A percentile compares a stretch with the other conserved stretches of the same genome.
phyloP scores from a whole-genome alignment of 2,329 filamentous ascomycete species.

The Peltaster fructicola region DNA sequence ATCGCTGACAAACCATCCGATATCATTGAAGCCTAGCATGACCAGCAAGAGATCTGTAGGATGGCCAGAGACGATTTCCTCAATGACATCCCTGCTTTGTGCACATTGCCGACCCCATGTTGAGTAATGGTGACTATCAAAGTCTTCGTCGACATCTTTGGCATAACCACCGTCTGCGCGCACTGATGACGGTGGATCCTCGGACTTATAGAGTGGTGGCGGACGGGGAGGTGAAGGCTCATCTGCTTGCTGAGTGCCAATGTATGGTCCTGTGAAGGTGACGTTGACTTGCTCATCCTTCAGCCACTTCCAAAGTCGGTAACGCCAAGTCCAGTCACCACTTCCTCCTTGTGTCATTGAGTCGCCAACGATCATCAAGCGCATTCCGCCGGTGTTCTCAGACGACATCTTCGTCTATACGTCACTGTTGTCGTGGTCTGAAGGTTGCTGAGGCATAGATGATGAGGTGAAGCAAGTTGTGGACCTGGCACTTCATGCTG shows the following conservation, averaged over 20 bases:
- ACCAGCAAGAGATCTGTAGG: conserved; percentile 17
- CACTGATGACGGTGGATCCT: background rate
- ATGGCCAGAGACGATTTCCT: conserved; percentile 13
- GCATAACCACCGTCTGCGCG: conserved; percentile 18
- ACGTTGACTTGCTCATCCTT: conserved; percentile 9
- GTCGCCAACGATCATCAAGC: conserved; percentile 12
- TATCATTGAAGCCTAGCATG: conserved; percentile 12
- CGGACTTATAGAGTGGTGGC: conserved; percentile 2
- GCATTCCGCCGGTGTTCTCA: too few species aligned
- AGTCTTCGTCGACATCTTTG: conserved; percentile 12
- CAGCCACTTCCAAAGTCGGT: conserved; percentile 26
- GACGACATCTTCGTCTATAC: too few species aligned
- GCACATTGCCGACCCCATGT: conserved; percentile 19
- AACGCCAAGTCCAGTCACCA: conserved; percentile 28
- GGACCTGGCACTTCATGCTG: too few species aligned
- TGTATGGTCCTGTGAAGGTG: conserved; percentile 22
- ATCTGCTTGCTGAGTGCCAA: conserved; percentile 15
- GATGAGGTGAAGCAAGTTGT: too few species aligned
- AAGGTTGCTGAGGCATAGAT: too few species aligned
- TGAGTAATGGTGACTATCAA: conserved; percentile 19
- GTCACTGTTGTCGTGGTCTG: too few species aligned
- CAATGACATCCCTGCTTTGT: conserved; percentile 16
- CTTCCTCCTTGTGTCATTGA: conserved; percentile 15
- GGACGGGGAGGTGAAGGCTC: conserved; percentile 5
- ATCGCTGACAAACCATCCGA: conserved; percentile 10